Conservation (phyloP, 805 yeast genomes). For the Yarrowia sp. region DNA sequence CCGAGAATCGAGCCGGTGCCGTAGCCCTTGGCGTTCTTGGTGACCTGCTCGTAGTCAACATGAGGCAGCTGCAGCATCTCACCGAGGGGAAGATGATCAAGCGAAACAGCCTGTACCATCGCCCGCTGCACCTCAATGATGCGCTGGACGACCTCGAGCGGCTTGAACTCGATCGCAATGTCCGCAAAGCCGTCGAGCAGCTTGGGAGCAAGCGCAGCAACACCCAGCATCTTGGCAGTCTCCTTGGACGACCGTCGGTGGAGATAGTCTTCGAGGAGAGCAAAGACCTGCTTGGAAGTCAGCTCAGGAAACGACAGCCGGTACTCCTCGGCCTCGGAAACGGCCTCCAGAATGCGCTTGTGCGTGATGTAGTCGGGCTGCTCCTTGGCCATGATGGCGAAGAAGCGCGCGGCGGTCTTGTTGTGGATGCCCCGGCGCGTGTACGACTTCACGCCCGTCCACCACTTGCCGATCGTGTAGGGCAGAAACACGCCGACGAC, state of each 20-base stretch:
- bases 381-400: slow-evolving; percentile 69
- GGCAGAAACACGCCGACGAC: slow-evolving; percentile 81
- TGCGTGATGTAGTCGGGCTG: slow-evolving; percentile 51
- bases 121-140: slow-evolving; percentile 67
- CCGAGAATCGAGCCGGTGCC: slow-evolving; percentile 16
- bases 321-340: slow-evolving; percentile 69
- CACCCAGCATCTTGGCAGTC: slow-evolving; percentile 45
- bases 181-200: slow-evolving; percentile 73
- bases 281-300: slow-evolving; percentile 49
- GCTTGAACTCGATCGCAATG: slow-evolving; percentile 77
- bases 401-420: slow-evolving; percentile 75
- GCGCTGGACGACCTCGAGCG: slow-evolving; percentile 58
- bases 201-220: slow-evolving; percentile 53
- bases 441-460: slow-evolving; percentile 75
- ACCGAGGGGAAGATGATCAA: slow-evolving; percentile 49
- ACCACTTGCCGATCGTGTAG: slow-evolving; percentile 78
- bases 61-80: slow-evolving; percentile 81
- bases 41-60: slow-evolving; percentile 49
- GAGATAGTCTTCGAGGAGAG: slow-evolving; percentile 56
- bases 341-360: slow-evolving; percentile 54
- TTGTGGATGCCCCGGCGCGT: slow-evolving; percentile 82
- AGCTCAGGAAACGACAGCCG: slow-evolving; percentile 44
- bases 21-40: slow-evolving; percentile 19
- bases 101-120: slow-evolving; percentile 70
- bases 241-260: slow-evolving; percentile 52